Percentiles rank a stretch among this genome's conserved stretches.
Conservation (phyloP, 2,329 filamentous ascomycete genomes). For the Pseudogymnoascus sp. region DNA sequence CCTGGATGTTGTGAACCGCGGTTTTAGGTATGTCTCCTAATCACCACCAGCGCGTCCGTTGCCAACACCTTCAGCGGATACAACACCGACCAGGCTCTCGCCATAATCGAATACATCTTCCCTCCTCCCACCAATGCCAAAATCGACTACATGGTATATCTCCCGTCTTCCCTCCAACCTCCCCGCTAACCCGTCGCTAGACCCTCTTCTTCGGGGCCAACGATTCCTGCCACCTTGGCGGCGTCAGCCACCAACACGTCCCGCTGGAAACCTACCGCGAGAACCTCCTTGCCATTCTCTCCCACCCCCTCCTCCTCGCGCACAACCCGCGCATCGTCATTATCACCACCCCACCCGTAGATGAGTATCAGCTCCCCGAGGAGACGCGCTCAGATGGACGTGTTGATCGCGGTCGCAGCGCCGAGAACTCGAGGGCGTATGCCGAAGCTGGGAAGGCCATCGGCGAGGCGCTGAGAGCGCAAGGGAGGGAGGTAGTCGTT, state of each 20-base stretch:
- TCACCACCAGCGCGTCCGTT: background rate
- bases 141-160: conserved; percentile 57
- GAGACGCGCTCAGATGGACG: conserved; percentile 37
- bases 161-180: background rate
- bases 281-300: conserved; percentile 64
- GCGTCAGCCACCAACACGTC: conserved; percentile 62
- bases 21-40: conserved; percentile 48
- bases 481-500: conserved; percentile 42
- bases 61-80: conserved; percentile 48
- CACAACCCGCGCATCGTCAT: conserved; percentile 69
- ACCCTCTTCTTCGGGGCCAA: conserved; percentile 79
- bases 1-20: conserved; percentile 81
- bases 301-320: conserved; percentile 57
- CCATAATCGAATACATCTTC: conserved; percentile 61
- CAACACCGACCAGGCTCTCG: conserved; percentile 66
- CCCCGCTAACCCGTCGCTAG: conserved; percentile 14
- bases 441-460: conserved; percentile 57
- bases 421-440: conserved; percentile 41
- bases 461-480: conserved; percentile 37
- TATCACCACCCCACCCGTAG: conserved; percentile 72
- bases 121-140: conserved; percentile 52
- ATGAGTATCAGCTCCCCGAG: conserved; percentile 55
- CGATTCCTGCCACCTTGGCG: conserved; percentile 63
- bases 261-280: conserved; percentile 52
- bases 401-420: conserved; percentile 35